Percentiles rank a stretch among this genome's conserved stretches.
Evolutionary conservation across 768 basidiomycete genomes (phyloP).

Genomic region (Sistotremastrum suecicum): DNA sequence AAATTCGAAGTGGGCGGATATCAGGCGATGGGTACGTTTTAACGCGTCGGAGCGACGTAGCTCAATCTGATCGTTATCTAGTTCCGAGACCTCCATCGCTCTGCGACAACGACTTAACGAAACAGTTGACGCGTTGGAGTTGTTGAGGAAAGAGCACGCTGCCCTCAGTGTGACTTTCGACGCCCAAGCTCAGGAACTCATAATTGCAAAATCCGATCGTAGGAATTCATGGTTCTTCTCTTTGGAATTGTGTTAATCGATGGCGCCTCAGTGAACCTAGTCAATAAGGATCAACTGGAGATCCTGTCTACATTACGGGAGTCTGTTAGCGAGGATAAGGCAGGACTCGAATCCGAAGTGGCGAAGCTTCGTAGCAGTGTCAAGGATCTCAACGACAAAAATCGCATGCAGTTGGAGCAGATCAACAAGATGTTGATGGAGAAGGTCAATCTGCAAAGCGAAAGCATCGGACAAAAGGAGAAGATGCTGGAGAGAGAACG

Average conservation of each 20-base stretch:
- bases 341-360: conserved; percentile 54
- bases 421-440: conserved; percentile 76
- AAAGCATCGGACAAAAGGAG: conserved; percentile 83
- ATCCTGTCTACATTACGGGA: conserved; percentile 77
- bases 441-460: conserved; percentile 81
- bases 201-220: conserved; percentile 79
- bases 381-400: conserved; percentile 66
- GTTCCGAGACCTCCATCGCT: conserved; percentile 78
- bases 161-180: conserved; percentile 62
- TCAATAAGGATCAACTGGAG: conserved; percentile 88
- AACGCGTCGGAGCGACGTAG: background rate
- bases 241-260: background rate
- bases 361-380: conserved; percentile 50
- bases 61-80: conserved; percentile 15
- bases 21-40: conserved; percentile 60
- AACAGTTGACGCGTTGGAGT: conserved; percentile 68
- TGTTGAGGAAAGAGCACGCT: conserved; percentile 48
- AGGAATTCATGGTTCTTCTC: conserved; percentile 18
- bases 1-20: conserved; percentile 78
- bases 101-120: conserved; percentile 80
- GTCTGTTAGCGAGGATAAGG: conserved; percentile 81
- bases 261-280: conserved; percentile 55
- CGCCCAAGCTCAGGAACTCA: conserved; percentile 49
- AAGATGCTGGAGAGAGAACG: conserved; percentile 75
- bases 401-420: conserved; percentile 82